Evolutionary conservation across 768 basidiomycete genomes (phyloP), one percentile per base, ranked within the genome.

Genomic region (Leccinum truebloodii): DNA sequence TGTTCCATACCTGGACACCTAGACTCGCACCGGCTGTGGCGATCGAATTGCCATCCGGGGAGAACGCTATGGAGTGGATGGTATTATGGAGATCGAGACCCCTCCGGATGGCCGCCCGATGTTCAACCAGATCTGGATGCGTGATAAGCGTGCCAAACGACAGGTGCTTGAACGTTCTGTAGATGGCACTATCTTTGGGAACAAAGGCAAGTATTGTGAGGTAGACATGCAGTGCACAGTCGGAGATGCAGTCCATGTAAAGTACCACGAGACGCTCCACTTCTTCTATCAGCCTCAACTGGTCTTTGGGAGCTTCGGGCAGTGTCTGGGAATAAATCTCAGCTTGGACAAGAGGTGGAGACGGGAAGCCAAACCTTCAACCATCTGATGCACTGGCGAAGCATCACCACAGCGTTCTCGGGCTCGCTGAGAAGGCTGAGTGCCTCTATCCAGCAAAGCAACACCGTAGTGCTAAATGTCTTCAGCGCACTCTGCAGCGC

Each of bases 1-100:
- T 44, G 2, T 63, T 65, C 69, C 69, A 70, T 13, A 70, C n/a
- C 26, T 67, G 70, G 26, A 70, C 68, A 2, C 65, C 63, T 3
- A 71, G 55, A 24, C 53, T 46, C 0, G 8, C 52, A 13, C 61
- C 55, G 6, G 61, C 68, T 9, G 68, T 68, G 1, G 69, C 68
- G n/a, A 69, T 53, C 24, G 55, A 12, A 3, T 59, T 34, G 0
- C 61, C 57, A 35, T 57, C 53, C 16, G 58, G 64, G 14, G 64
- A 67, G 62, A 64, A 64, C 6, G 37, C 57, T 13, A 70, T 44
- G 0, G 70, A 67, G 28, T 67, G 22, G 12, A 8, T 30, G 30
- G 8, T 0, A 30, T 9, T 26, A 5, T 52, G 39, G 32, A 63
- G 46, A 28, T 60, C 18, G 41, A 64, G 39, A 5, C 28, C 50